A percentile compares a stretch with the other conserved stretches of the same genome.
Conservation (phyloP, 2,329 filamentous ascomycete species). For the Ceratocystis colombiana region DNA sequence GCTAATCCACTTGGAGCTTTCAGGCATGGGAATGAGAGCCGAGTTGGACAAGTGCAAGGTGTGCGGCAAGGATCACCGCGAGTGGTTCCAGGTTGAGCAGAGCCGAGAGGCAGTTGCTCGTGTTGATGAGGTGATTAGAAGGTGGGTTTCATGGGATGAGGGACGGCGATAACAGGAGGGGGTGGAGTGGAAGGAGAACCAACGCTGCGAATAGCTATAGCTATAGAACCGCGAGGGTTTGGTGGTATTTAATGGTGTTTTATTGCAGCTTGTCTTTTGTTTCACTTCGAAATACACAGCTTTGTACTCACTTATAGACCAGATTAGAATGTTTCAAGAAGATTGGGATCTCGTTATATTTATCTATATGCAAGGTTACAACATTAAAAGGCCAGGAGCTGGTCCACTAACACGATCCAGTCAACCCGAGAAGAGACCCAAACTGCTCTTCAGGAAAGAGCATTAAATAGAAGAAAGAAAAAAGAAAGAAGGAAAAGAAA, state of each 20-base stretch:
- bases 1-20: slow-evolving; percentile 82
- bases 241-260: no score
- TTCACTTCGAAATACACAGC: no score
- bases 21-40: slow-evolving; percentile 46
- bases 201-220: background rate
- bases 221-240: no score
- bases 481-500: slow-evolving; percentile 6
- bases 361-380: slow-evolving; percentile 5
- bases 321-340: no score
- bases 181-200: background rate
- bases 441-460: background rate
- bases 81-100: slow-evolving; percentile 91
- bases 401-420: slow-evolving; percentile 10
- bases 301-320: no score
- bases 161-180: slow-evolving; percentile 22
- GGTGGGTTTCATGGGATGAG: slow-evolving; percentile 83
- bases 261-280: no score
- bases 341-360: slow-evolving; percentile 11
- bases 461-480: slow-evolving; percentile 9
- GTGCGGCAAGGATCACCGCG: slow-evolving; percentile 76
- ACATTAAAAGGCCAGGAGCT: background rate
- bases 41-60: slow-evolving; percentile 54
- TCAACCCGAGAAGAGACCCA: slow-evolving; percentile 1
- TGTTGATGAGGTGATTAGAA: slow-evolving; percentile 58
- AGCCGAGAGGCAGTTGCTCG: slow-evolving; percentile 57